Evolutionary conservation across 2,329 filamentous ascomycete species (phyloP).

Genomic region (Scedosporium aurantiacum): DNA sequence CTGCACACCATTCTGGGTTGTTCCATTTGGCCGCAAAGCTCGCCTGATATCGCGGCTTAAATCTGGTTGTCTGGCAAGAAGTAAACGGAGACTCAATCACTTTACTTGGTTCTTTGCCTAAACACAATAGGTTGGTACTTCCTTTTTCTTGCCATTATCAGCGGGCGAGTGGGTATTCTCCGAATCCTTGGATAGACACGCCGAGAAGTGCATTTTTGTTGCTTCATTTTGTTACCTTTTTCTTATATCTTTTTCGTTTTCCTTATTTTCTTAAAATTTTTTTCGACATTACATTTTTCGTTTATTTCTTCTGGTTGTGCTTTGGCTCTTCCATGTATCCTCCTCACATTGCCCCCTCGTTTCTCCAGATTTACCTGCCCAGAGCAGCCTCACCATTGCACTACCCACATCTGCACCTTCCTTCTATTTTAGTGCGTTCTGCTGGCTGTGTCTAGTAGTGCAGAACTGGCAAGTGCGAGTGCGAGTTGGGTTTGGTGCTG

Average conservation of each 20-base stretch:
- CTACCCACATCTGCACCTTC: not conserved
- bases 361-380: too few species aligned
- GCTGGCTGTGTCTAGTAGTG: too few species aligned
- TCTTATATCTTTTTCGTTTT: not conserved
- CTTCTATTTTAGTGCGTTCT: not conserved
- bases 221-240: not conserved
- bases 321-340: too few species aligned
- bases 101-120: conserved; percentile 1
- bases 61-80: not conserved
- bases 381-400: too few species aligned
- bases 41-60: not conserved
- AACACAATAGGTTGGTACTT: not conserved
- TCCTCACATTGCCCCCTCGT: too few species aligned
- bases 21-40: not conserved
- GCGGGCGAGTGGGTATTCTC: not conserved
- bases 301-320: too few species aligned
- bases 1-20: not conserved
- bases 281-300: too few species aligned
- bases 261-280: not conserved
- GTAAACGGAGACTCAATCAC: not conserved
- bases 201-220: not conserved
- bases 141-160: not conserved
- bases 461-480: too few species aligned
- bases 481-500: not conserved
- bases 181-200: too few species aligned